Evolutionary conservation across 768 basidiomycete genomes (phyloP).

Genomic region (Leccinum subtestaceum): DNA sequence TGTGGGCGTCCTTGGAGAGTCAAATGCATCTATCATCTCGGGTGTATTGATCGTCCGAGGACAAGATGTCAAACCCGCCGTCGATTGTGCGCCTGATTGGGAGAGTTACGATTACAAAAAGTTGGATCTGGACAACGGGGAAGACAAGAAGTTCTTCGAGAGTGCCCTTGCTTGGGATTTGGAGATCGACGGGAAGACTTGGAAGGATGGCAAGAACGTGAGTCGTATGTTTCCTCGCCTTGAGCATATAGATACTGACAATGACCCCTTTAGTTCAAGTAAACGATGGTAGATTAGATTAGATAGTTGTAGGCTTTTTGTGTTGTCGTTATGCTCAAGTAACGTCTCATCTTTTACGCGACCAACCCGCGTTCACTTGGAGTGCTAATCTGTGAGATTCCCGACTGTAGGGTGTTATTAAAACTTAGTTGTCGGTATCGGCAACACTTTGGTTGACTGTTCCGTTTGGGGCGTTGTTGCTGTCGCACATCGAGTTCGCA

Average conservation of each 20-base stretch:
- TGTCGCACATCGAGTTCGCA: neutral
- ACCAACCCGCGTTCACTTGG: neutral
- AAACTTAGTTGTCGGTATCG: too few relatives aligned
- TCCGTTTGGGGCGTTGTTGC: neutral
- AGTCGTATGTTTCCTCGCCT: conserved; percentile 34
- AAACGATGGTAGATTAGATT: conserved; percentile 12
- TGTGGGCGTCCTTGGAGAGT: conserved; percentile 81
- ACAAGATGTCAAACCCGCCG: conserved; percentile 62
- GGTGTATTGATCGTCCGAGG: conserved; percentile 87
- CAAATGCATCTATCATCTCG: conserved; percentile 75
- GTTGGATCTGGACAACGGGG: conserved; percentile 69
- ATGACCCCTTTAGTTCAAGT: conserved; percentile 23
- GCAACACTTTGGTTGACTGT: neutral
- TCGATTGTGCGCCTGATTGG: conserved; percentile 85
- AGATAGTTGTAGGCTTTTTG: conserved; percentile 25
- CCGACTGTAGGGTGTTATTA: too few relatives aligned
- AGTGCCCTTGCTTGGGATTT: conserved; percentile 93
- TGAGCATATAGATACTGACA: neutral
- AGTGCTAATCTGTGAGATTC: too few relatives aligned
- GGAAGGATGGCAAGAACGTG: conserved; percentile 89
- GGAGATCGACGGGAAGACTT: conserved; percentile 82
- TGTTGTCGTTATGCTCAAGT: conserved; percentile 6
- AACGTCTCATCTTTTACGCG: neutral
- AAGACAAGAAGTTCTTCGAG: conserved; percentile 89
- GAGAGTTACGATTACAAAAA: conserved; percentile 83